Evolutionary conservation across 257 asterid species (phyloP).

Genomic region (Solanum chiquidenum): DNA sequence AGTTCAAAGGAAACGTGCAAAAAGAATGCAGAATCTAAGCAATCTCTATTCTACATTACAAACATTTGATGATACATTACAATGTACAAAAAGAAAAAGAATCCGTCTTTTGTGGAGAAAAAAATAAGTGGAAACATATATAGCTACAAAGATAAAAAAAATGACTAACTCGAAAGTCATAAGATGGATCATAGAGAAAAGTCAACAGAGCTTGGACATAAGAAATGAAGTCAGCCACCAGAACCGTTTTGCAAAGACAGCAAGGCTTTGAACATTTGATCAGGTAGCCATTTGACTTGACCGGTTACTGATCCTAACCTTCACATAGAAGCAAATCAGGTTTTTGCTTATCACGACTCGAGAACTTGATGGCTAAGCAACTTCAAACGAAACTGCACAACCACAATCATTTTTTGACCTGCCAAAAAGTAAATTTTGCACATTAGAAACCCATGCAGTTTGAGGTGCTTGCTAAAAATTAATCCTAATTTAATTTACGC

Average conservation of each 20-base stretch:
- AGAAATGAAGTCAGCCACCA: not conserved
- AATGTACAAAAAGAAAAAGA: not conserved
- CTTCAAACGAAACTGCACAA: not conserved
- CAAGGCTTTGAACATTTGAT: not conserved
- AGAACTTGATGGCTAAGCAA: not conserved
- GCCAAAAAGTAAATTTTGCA: conserved; percentile 17
- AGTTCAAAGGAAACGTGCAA: not conserved
- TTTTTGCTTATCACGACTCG: not conserved
- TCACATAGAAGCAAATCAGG: conserved; percentile 2
- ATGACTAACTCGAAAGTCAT: not conserved
- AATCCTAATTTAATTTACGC: not conserved
- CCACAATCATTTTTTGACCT: conserved; percentile 39
- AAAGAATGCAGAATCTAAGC: not conserved
- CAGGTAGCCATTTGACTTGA: not conserved
- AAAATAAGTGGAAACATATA: not conserved
- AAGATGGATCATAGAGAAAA: not conserved
- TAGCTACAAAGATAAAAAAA: not conserved
- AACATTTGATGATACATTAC: not conserved
- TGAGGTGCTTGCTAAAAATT: not conserved
- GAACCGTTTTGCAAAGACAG: not conserved
- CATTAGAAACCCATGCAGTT: not conserved
- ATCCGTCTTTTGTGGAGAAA: not conserved
- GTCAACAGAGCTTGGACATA: not conserved
- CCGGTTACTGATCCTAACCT: not conserved
- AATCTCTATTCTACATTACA: not conserved